These are phyloP conservation scores for Sporothrix brasiliensis DNA, from an alignment of 2,329 filamentous ascomycete genomes.

Conservation along the genomic window DNA sequence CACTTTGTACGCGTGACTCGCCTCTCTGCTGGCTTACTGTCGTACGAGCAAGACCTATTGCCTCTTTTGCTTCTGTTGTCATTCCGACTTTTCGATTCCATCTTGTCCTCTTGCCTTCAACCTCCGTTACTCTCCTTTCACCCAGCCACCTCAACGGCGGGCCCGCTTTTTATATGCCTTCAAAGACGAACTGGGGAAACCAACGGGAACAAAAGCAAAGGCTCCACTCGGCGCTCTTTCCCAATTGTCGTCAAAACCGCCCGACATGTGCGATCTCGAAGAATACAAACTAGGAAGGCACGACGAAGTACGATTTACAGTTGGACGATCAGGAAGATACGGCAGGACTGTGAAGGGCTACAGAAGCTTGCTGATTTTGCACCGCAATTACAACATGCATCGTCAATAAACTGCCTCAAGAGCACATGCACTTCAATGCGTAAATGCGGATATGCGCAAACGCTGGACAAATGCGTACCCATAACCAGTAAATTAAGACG, in stretches of 20 bases:
- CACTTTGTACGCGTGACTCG: conserved; percentile 9
- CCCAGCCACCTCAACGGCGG: conserved; percentile 17
- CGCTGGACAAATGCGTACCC: conserved; percentile 13
- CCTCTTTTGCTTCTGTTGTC: neutral
- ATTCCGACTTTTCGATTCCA: too few relatives aligned
- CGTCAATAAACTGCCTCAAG: neutral
- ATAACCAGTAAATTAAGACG: neutral
- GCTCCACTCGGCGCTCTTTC: conserved; percentile 21
- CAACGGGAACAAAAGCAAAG: neutral
- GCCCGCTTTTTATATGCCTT: conserved; percentile 17
- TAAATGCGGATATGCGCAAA: conserved; percentile 18
- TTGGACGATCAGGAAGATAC: too few relatives aligned
- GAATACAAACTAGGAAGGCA: neutral
- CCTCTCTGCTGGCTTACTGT: neutral
- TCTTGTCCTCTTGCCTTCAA: neutral
- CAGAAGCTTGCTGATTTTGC: neutral
- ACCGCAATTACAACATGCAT: too few relatives aligned
- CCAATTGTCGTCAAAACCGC: conserved; percentile 12
- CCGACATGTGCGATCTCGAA: neutral
- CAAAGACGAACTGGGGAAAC: too few relatives aligned
- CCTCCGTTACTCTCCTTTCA: neutral
- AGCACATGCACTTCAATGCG: too few relatives aligned
- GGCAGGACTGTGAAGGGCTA: too few relatives aligned
- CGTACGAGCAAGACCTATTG: neutral
- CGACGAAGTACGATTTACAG: neutral